A percentile compares a stretch with the other conserved stretches of the same genome.
Evolutionary conservation across 1,284 basidiomycete species (phyloP).

Genomic region (Xanthoconium separans): DNA sequence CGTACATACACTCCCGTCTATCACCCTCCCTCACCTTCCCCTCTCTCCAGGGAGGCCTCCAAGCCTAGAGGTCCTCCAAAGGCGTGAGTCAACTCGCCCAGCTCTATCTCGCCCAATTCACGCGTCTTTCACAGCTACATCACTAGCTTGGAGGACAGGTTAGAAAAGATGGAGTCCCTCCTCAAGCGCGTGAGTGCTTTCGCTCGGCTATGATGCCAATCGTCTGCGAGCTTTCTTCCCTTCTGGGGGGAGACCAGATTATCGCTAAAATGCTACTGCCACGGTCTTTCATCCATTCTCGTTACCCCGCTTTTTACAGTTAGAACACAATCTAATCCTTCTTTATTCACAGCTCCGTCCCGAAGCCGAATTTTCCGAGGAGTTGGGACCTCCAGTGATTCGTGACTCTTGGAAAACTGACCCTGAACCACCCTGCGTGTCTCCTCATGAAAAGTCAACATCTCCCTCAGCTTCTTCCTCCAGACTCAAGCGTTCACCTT

Average conservation of each 20-base stretch:
- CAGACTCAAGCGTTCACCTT: constrained; percentile 15
- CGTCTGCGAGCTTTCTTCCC: not conserved
- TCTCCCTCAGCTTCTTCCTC: constrained; percentile 21
- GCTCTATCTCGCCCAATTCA: not conserved
- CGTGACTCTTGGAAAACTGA: constrained; percentile 72
- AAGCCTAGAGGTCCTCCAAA: constrained; percentile 84
- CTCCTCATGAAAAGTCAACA: constrained; percentile 23
- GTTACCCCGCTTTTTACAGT: not conserved
- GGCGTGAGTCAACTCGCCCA: constrained; percentile 49
- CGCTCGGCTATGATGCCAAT: not conserved
- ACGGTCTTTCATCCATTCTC: not conserved
- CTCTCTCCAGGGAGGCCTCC: constrained; percentile 62
- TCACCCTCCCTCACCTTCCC: not conserved
- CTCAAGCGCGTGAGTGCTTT: constrained; percentile 56
- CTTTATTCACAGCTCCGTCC: constrained; percentile 57
- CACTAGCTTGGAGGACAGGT: constrained; percentile 71
- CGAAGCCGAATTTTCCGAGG: constrained; percentile 60
- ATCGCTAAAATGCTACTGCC: not conserved
- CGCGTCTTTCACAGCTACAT: constrained; percentile 54
- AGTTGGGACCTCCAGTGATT: constrained; percentile 67
- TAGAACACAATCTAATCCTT: constrained; percentile 12
- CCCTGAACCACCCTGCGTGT: constrained; percentile 11
- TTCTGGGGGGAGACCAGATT: not conserved
- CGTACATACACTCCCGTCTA: constrained; percentile 26
- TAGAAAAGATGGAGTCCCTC: constrained; percentile 70